A percentile compares a stretch with the other conserved stretches of the same genome.
phyloP scores from a whole-genome alignment of 768 basidiomycete species.

The Leccinum boreale region DNA sequence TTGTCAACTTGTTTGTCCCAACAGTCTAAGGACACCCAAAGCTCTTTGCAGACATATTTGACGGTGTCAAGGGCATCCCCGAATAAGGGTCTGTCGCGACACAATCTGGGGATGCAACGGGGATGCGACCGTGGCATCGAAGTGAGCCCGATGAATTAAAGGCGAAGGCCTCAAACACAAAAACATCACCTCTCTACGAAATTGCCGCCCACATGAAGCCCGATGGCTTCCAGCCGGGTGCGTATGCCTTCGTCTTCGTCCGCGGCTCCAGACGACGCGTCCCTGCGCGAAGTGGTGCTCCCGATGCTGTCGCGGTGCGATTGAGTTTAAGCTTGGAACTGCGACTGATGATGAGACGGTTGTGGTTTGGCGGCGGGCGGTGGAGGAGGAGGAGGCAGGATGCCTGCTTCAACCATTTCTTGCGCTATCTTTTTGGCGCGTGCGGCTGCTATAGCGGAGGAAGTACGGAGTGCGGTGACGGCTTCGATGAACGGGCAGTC shows the following conservation, averaged over 20 bases:
- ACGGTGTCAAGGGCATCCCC: constrained; percentile 83
- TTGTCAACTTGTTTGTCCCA: constrained; percentile 98
- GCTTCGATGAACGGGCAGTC: constrained; percentile 86
- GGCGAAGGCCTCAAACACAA: not conserved
- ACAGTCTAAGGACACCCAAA: constrained; percentile 87
- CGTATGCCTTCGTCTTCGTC: constrained; percentile 66
- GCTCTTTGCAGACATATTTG: constrained; percentile 94
- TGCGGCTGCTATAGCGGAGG: constrained; percentile 69
- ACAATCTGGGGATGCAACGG: constrained; percentile 48
- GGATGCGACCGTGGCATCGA: not conserved
- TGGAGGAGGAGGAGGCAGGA: constrained; percentile 50
- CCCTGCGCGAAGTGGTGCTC: constrained; percentile 21
- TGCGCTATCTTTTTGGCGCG: constrained; percentile 69
- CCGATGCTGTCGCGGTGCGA: constrained; percentile 34
- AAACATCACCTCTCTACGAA: constrained; percentile 70
- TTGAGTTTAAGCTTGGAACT: not conserved
- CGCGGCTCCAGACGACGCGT: not conserved
- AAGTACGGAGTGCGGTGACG: constrained; percentile 69
- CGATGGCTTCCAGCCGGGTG: constrained; percentile 74
- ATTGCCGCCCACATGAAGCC: constrained; percentile 82
- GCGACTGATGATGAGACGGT: constrained; percentile 3
- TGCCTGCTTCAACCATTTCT: constrained; percentile 76
- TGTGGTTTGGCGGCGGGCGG: constrained; percentile 39
- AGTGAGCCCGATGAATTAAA: not conserved
- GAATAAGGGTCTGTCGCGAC: constrained; percentile 71